A percentile compares a stretch with the other conserved stretches of the same genome.
phyloP scores from a whole-genome alignment of 1,139 yeast genomes.

The Geotrichum fermentans region DNA sequence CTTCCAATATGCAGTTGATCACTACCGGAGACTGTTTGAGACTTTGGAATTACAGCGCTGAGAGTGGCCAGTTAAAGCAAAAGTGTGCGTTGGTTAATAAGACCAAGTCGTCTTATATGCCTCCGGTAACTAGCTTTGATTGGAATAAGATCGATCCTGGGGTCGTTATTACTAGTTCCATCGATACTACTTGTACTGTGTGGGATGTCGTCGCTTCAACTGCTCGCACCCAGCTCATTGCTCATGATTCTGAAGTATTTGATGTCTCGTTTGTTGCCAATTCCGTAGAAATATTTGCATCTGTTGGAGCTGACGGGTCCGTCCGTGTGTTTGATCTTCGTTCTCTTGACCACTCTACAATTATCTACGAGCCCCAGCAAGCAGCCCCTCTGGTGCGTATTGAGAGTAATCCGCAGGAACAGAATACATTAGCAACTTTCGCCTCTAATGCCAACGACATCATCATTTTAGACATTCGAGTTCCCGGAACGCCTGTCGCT shows the following conservation, averaged over 20 bases:
- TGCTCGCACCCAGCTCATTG: constrained; percentile 89
- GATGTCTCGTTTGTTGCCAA: constrained; percentile 82
- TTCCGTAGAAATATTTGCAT: constrained; percentile 75
- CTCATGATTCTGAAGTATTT: constrained; percentile 92
- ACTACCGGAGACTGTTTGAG: constrained; percentile 70
- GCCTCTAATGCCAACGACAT: constrained; percentile 66
- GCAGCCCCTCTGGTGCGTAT: constrained; percentile 66
- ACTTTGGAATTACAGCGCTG: constrained; percentile 51
- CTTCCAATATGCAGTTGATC: constrained; percentile 45
- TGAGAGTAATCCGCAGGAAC: constrained; percentile 72
- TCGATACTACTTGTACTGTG: constrained; percentile 94
- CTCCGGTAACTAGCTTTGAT: constrained; percentile 79
- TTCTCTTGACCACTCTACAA: constrained; percentile 87
- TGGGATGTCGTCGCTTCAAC: constrained; percentile 81
- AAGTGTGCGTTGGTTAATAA: constrained; percentile 42
- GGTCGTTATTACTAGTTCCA: constrained; percentile 74
- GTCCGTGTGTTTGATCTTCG: constrained; percentile 88
- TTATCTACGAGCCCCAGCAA: constrained; percentile 69
- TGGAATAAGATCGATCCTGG: constrained; percentile 78
- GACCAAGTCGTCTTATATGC: constrained; percentile 40
- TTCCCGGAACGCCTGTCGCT: constrained; percentile 77
- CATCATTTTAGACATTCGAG: constrained; percentile 73
- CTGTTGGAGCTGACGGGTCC: constrained; percentile 94
- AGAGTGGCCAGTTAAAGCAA: constrained; percentile 40
- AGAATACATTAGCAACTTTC: constrained; percentile 76